Evolutionary conservation across 75 land plant species (phyloP).

Genomic region (Sequoiadendron giganteum): DNA sequence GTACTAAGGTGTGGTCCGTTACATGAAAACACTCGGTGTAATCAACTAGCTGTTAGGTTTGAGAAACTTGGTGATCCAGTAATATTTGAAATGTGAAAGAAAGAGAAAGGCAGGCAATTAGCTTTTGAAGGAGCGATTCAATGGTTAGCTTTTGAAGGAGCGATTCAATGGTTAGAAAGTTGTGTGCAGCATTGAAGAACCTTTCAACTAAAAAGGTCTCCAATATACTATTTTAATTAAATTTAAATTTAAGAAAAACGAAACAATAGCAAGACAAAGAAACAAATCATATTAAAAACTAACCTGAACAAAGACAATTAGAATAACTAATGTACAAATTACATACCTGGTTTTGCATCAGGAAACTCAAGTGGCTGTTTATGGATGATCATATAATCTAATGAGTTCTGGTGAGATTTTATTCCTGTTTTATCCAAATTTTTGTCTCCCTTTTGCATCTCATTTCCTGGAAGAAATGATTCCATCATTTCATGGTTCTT

Average conservation of each 20-base stretch:
- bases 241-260: not conserved
- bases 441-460: not conserved
- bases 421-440: not conserved
- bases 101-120: not conserved
- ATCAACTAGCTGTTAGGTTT: not conserved
- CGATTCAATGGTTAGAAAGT: not conserved
- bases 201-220: not conserved
- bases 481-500: constrained; percentile 6
- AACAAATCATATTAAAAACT: not conserved
- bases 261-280: not conserved
- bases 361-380: constrained; percentile 44
- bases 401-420: not conserved
- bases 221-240: not conserved
- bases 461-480: not conserved
- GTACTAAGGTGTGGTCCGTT: not conserved
- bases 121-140: not conserved
- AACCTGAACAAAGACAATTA: not conserved
- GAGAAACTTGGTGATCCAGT: no score
- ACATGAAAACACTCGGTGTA: not conserved
- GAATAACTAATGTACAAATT: not conserved
- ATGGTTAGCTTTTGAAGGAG: not conserved
- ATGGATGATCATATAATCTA: not conserved
- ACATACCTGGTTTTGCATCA: constrained; percentile 65
- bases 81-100: not conserved
- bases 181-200: not conserved